A percentile compares a stretch with the other conserved stretches of the same genome.
These are phyloP conservation scores for Salvia sclarea DNA, from an alignment of 305 asterid genomes.

Conservation along the genomic window DNA sequence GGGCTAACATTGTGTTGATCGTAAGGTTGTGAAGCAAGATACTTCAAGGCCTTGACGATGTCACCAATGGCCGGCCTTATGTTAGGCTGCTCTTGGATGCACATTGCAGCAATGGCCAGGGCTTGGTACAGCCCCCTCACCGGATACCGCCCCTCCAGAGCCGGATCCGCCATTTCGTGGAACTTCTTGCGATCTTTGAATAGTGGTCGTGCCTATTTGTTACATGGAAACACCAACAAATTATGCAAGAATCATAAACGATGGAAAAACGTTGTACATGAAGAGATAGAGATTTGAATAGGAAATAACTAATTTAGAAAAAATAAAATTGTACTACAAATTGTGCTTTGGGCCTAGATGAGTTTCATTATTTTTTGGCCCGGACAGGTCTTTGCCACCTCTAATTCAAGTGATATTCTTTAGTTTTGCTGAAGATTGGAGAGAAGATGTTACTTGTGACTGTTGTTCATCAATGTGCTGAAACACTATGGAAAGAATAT, in stretches of 20 bases:
- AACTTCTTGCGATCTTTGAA: slow-evolving; percentile 64
- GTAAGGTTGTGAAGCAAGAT: slow-evolving; percentile 50
- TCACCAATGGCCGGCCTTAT: slow-evolving; percentile 52
- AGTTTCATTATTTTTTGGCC: too few relatives aligned
- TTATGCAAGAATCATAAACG: neutral
- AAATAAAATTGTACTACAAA: too few relatives aligned
- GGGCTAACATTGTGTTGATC: slow-evolving; percentile 8
- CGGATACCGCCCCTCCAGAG: slow-evolving; percentile 53
- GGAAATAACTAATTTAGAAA: too few relatives aligned
- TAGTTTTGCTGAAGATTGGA: too few relatives aligned
- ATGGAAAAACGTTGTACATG: neutral
- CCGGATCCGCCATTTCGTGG: slow-evolving; percentile 57
- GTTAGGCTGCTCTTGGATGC: slow-evolving; percentile 58
- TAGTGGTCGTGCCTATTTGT: slow-evolving; percentile 51
- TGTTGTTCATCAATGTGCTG: too few relatives aligned
- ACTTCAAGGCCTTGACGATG: slow-evolving; percentile 51
- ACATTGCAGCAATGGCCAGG: slow-evolving; percentile 69
- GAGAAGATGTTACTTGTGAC: too few relatives aligned
- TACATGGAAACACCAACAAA: neutral
- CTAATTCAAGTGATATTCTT: too few relatives aligned
- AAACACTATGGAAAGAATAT: slow-evolving; percentile 19
- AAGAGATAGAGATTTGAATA: too few relatives aligned
- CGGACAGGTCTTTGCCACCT: too few relatives aligned
- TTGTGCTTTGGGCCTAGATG: too few relatives aligned
- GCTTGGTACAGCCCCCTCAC: slow-evolving; percentile 60